Evolutionary conservation across 2,329 filamentous ascomycete species (phyloP).

Genomic region (Diaporthe humulicola): DNA sequence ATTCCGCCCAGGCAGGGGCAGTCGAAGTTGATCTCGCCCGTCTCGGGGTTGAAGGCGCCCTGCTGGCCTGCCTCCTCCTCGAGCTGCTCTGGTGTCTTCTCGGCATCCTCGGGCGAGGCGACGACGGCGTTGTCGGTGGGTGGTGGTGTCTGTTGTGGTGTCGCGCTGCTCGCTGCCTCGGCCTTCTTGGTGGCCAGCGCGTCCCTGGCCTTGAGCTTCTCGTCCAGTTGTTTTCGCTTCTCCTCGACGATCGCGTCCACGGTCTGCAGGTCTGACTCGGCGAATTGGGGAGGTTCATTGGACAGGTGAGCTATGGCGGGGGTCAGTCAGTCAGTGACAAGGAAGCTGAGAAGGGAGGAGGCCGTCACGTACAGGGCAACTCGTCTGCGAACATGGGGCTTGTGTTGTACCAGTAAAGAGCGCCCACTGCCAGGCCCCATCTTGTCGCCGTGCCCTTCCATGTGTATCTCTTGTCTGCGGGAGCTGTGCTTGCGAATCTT

Average conservation of each 20-base stretch:
- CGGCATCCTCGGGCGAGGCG: constrained; percentile 34
- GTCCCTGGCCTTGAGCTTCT: constrained; percentile 42
- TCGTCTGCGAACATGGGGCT: constrained; percentile 89
- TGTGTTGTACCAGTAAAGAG: constrained; percentile 95
- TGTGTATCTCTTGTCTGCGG: constrained; percentile 77
- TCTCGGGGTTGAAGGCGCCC: constrained; percentile 97
- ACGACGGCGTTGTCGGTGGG: constrained; percentile 48
- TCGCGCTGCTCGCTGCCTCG: constrained; percentile 43
- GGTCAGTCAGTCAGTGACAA: constrained; percentile 14
- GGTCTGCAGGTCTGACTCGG: constrained; percentile 71
- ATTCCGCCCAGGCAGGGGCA: constrained; percentile 98
- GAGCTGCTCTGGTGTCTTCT: constrained; percentile 63
- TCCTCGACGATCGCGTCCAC: constrained; percentile 77
- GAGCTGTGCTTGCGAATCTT: constrained; percentile 66
- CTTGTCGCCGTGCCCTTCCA: constrained; percentile 84
- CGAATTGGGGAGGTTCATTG: constrained; percentile 64
- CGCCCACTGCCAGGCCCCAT: constrained; percentile 81
- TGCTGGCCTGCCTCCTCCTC: constrained; percentile 88
- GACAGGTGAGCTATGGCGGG: constrained; percentile 48
- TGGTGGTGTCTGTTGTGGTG: constrained; percentile 41
- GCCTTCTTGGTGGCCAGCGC: constrained; percentile 45
- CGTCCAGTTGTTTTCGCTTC: constrained; percentile 66
- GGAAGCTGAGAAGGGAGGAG: constrained; percentile 9
- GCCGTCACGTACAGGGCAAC: constrained; percentile 72
- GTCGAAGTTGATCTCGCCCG: constrained; percentile 99